Base-by-base conservation (phyloP, 23 red algal genomes). In the Agarophyton chilense region DNA sequence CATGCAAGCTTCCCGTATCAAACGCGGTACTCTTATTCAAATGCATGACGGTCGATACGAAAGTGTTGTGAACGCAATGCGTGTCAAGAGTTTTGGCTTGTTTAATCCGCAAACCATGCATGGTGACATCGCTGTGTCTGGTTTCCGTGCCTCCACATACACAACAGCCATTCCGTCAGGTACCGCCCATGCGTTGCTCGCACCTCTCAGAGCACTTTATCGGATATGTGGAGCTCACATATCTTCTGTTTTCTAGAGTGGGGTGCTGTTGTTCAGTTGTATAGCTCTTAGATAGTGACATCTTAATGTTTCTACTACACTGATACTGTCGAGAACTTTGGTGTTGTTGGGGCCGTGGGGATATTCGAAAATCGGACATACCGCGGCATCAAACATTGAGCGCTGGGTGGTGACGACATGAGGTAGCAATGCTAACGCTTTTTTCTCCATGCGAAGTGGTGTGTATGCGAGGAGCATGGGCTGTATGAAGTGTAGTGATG, bases 101-200 rank as follows among this genome's bases (percentile, higher is more conserved):
- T 94, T 56, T 67, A 94, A 82, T 70, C 90, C 90, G 45, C 90
- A 94, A 45, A 94, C 90, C 45, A 60, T 94, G 45, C 44, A 94
- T 32, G 90, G 90, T 22, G 83, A 86, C 45, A 75, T 94, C 38
- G 79, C 81, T 35, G 90, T 94, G 6, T 51, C 86, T 58, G 90
- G 83, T 22, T 47, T 86, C 70, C 81, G 51, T 36, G 90, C 71
- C 16, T 72, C 57, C 24, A 82, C 90, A 26, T 88, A 87, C 68
- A 86, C 90, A 11, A 82, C 73, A 32, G 40, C 90, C 2, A 58
- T 94, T 22, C 35, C 44, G 52, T 72, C 63, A 25, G 49, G 25
- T 3, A 57, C 83, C 0, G 90, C 90, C 17, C 68, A 84, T 32
- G 56, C 77, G 13, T 47, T 94, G 52, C 80, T 94, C 34, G 76